phyloP scores from a whole-genome alignment of 1,284 basidiomycete genomes.

The Coriolopsis trogii region DNA sequence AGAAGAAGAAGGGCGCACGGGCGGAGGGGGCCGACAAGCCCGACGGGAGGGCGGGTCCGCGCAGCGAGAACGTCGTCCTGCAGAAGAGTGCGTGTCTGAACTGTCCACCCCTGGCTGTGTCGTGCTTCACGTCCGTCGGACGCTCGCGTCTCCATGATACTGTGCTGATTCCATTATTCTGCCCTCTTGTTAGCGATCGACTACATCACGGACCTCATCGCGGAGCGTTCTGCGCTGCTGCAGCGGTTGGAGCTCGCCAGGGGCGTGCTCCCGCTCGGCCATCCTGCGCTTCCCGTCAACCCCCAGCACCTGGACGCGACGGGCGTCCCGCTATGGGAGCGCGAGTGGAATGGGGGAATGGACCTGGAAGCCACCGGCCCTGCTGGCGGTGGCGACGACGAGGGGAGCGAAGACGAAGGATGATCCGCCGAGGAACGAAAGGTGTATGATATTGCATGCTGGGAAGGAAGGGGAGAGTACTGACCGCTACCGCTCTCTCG shows the following conservation, averaged over 20 bases:
- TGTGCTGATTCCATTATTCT: too few relatives aligned
- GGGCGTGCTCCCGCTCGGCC: conserved; percentile 52
- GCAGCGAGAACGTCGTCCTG: conserved; percentile 85
- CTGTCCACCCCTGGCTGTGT: not conserved
- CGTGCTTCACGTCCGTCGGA: not conserved
- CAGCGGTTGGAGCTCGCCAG: conserved; percentile 65
- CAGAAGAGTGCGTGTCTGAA: conserved; percentile 73
- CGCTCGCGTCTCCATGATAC: not conserved
- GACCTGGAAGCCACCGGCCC: conserved; percentile 45
- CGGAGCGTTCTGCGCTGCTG: conserved; percentile 56
- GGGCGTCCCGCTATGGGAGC: conserved; percentile 64
- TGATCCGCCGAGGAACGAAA: conserved; percentile 1
- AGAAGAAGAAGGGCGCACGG: conserved; percentile 41
- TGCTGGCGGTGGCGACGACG: conserved; percentile 47
- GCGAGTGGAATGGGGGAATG: conserved; percentile 76
- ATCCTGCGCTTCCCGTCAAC: conserved; percentile 48
- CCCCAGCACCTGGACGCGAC: conserved; percentile 36
- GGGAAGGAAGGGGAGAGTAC: too few relatives aligned
- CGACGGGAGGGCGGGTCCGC: conserved; percentile 81
- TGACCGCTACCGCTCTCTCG: too few relatives aligned
- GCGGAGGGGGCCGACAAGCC: conserved; percentile 54
- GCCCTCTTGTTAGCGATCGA: conserved; percentile 71
- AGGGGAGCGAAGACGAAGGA: conserved; percentile 24
- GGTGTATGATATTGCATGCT: too few relatives aligned
- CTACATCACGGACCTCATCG: conserved; percentile 67